Conservation (phyloP, 441 rosid genomes). For the Flueggea neowawraea region DNA sequence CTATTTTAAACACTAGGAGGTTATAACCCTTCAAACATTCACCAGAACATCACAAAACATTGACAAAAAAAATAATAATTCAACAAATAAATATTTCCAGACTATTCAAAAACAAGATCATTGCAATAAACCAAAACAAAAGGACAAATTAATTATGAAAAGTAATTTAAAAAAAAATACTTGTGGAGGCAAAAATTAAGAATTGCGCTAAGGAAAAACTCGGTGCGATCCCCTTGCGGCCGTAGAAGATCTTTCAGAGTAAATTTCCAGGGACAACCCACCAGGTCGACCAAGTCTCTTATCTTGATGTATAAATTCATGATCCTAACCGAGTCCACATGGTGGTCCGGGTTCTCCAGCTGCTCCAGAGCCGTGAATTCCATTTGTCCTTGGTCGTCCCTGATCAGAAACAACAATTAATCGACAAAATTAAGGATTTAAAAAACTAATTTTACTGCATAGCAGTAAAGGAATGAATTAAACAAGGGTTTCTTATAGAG, state of each 20-base stretch:
- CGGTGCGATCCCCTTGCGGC: conserved; percentile 60
- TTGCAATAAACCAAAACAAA: too few relatives aligned
- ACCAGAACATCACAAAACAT: too few relatives aligned
- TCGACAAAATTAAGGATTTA: too few relatives aligned
- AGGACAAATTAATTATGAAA: background rate
- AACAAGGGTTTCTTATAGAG: background rate
- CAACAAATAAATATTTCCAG: too few relatives aligned
- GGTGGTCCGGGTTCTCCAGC: conserved; percentile 85
- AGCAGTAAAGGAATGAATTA: background rate
- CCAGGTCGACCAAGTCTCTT: conserved; percentile 34
- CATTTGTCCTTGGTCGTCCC: conserved; percentile 71
- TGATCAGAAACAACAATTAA: conserved; percentile 4
- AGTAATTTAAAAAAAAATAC: conserved; percentile 23
- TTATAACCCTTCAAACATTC: too few relatives aligned
- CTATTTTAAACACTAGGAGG: too few relatives aligned
- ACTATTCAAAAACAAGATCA: too few relatives aligned
- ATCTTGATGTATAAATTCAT: conserved; percentile 49
- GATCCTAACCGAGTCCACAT: conserved; percentile 38
- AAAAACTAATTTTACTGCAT: background rate
- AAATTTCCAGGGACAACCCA: conserved; percentile 52
- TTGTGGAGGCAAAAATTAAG: conserved; percentile 75
- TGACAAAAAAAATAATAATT: too few relatives aligned
- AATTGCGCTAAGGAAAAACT: conserved; percentile 62
- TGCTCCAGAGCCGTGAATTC: conserved; percentile 69
- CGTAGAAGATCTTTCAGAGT: conserved; percentile 58